phyloP scores from a whole-genome alignment of 495 filamentous ascomycete genomes.

The Aspergillus baeticus region DNA sequence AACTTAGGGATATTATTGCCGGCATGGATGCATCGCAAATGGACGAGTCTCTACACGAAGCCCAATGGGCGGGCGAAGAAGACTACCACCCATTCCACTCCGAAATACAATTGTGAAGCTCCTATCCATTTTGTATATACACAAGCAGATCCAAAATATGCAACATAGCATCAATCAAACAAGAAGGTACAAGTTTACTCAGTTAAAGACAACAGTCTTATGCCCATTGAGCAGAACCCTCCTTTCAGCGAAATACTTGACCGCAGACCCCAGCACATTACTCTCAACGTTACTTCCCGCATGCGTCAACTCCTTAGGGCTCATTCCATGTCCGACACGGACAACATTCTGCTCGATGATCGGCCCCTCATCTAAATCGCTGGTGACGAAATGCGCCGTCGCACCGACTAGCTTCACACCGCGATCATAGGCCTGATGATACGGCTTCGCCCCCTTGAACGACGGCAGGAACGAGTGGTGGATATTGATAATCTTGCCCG shows the following conservation, averaged over 20 bases:
- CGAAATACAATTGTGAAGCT: conserved; percentile 10
- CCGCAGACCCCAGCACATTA: conserved; percentile 67
- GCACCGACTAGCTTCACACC: conserved; percentile 81
- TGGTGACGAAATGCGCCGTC: conserved; percentile 75
- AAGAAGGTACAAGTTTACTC: conserved; percentile 5
- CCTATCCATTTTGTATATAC: conserved; percentile 1
- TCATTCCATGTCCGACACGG: conserved; percentile 67
- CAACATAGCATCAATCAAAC: conserved; percentile 7
- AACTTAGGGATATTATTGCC: conserved; percentile 37
- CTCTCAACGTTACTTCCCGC: conserved; percentile 76
- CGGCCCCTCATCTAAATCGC: conserved; percentile 72
- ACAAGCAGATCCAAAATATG: conserved; percentile 4
- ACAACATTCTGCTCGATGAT: conserved; percentile 77
- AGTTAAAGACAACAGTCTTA: conserved; percentile 72
- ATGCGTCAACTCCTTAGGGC: conserved; percentile 66
- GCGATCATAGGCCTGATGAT: conserved; percentile 75
- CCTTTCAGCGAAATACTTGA: conserved; percentile 72
- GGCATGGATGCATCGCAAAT: conserved; percentile 50
- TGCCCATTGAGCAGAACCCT: conserved; percentile 69
- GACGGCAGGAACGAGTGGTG: conserved; percentile 76
- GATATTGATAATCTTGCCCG: conserved; percentile 77
- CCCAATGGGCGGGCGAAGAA: conserved; percentile 37
- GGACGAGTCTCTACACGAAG: conserved; percentile 43
- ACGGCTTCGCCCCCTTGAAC: conserved; percentile 80
- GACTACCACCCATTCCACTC: conserved; percentile 44